A percentile compares a stretch with the other conserved stretches of the same genome.
These are phyloP conservation scores for Casuarina glauca DNA, from an alignment of 306 rosid species.

Conservation along the genomic window DNA sequence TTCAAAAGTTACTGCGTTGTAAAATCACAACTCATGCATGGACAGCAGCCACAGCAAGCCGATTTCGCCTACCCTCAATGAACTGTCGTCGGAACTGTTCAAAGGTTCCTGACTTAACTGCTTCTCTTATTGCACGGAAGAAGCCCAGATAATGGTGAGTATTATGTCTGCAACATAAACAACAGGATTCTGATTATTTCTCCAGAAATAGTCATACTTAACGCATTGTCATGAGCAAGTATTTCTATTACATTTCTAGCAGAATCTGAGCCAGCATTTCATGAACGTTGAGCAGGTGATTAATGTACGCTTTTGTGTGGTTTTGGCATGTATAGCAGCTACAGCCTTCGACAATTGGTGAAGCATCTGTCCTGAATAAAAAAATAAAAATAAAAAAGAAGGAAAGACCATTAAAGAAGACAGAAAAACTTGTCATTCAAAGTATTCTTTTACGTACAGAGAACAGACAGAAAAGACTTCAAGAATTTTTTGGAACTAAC, in stretches of 20 bases:
- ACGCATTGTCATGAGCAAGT: slow-evolving; percentile 2
- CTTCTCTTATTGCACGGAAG: slow-evolving; percentile 70
- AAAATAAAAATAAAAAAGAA: neutral
- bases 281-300: slow-evolving; percentile 84
- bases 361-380: slow-evolving; percentile 68
- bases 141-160: slow-evolving; percentile 82
- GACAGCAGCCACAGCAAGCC: slow-evolving; percentile 37
- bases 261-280: slow-evolving; percentile 96
- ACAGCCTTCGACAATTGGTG: slow-evolving; percentile 64
- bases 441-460: neutral
- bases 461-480: neutral
- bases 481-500: neutral
- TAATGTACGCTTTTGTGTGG: slow-evolving; percentile 85
- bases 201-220: neutral
- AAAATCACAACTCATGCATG: slow-evolving; percentile 5
- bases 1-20: slow-evolving; percentile 2
- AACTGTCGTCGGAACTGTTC: slow-evolving; percentile 61
- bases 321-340: slow-evolving; percentile 84
- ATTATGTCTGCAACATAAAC: slow-evolving; percentile 73
- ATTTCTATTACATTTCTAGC: slow-evolving; percentile 65
- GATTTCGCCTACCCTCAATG: slow-evolving; percentile 47
- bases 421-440: neutral
- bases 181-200: slow-evolving; percentile 11
- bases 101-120: slow-evolving; percentile 72
- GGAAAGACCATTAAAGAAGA: neutral